Base-by-base conservation (phyloP, 192 early-diverging fungal species). In the Coemansia reversa region DNA sequence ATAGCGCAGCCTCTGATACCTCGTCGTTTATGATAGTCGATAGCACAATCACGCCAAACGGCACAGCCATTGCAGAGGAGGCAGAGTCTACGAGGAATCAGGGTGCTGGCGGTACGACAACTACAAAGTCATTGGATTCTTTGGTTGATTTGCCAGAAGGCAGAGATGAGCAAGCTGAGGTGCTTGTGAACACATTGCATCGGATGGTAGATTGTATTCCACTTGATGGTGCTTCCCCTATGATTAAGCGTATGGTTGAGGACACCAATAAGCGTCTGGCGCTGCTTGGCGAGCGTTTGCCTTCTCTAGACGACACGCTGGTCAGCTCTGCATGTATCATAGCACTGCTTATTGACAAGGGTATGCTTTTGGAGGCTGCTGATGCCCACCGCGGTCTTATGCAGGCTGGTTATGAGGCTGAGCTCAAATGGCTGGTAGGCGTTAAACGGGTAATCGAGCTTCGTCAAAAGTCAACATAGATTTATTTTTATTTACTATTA, bases 391-490 rank as follows among this genome's bases (percentile, higher is more conserved):
- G 66, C 11, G 58, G 57, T 8, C 62, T 76, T 47, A 63, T 76
- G 62, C 73, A 75, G 53, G 58, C 70, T 20, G 67, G 63, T 1
- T 56, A 70, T 24, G 74, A 75, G 14, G 18, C 55, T 1, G 79
- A 82, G 42, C 70, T 72, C 50, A 66, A 65, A 29, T 82, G 79
- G 79, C 74, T 82, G 30, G 65, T 82, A 20, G 79, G 70, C 12
- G n/a, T 82, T n/a, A 76, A 76, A 51, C 73, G 79, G 12, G 29
- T 73, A 6, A 69, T 82, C 24, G 79, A 82, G 33, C 61, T 81
- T 25, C 42, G 52, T 8, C 66, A 69, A 56, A 72, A 69, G 42
- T 4, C 51, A n/a, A 11, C 50, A 45, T n/a, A 23, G 45, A 25
- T 48, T 50, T 27, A 48, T 27, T 29, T 52, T 12, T 51, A 47